Evolutionary conservation across 2,329 filamentous ascomycete genomes (phyloP).

Genomic region (Lecanosticta acicola): DNA sequence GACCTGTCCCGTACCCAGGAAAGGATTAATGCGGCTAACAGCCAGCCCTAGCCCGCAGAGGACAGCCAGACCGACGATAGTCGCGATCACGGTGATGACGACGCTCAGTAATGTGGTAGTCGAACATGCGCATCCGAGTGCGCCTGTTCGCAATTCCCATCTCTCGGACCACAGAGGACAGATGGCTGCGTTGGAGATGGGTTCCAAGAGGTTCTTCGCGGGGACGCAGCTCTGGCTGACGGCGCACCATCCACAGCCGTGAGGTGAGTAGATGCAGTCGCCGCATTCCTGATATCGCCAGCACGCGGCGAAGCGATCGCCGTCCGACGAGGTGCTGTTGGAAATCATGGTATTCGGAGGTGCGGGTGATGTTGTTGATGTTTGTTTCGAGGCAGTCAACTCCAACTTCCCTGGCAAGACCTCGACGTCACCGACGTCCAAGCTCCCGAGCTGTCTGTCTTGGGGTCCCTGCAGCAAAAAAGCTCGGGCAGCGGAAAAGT

Average conservation of each 20-base stretch:
- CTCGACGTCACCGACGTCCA: conserved; percentile 1
- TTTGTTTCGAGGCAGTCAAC: not conserved
- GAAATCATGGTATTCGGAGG: not conserved
- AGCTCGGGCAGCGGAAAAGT: not conserved
- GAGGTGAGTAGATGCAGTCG: conserved; percentile 25
- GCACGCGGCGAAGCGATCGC: conserved; percentile 22
- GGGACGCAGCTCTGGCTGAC: conserved; percentile 40
- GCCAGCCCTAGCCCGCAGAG: conserved; percentile 28
- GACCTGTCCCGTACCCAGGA: conserved; percentile 26
- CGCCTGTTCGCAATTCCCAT: conserved; percentile 42
- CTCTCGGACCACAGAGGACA: conserved; percentile 38
- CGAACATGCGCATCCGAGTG: conserved; percentile 43
- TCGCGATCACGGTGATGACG: conserved; percentile 40
- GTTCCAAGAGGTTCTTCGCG: conserved; percentile 37
- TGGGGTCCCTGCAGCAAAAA: conserved; percentile 1
- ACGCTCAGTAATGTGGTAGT: conserved; percentile 43
- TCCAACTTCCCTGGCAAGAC: not conserved
- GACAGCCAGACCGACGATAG: conserved; percentile 35
- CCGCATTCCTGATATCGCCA: conserved; percentile 32
- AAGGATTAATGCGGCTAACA: conserved; percentile 19
- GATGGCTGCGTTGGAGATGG: conserved; percentile 31
- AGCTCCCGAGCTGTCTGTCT: too few species aligned
- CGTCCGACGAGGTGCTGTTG: not conserved
- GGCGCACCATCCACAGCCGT: conserved; percentile 43
- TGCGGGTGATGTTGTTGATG: not conserved